These are phyloP conservation scores for Clonostachys sp. DNA, from an alignment of 2,329 filamentous ascomycete species.

Conservation along the genomic window DNA sequence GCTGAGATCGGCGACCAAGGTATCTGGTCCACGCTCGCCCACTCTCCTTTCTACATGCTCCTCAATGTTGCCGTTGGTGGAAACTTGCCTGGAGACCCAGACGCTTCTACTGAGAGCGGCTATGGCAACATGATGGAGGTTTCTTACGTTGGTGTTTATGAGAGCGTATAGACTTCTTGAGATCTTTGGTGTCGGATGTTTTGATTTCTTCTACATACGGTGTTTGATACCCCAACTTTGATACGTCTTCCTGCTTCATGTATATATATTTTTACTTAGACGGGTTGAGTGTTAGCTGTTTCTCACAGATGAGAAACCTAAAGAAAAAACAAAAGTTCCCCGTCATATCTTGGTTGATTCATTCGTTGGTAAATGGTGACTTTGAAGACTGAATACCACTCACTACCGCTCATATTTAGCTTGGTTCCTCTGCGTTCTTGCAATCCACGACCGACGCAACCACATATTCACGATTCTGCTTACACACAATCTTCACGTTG, in stretches of 20 bases:
- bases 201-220: not conserved
- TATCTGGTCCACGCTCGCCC: slow-evolving; percentile 37
- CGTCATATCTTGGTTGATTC: too few relatives aligned
- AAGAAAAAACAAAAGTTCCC: too few relatives aligned
- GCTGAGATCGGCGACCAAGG: slow-evolving; percentile 28
- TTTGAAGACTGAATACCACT: too few relatives aligned
- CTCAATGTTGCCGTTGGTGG: slow-evolving; percentile 45
- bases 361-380: too few relatives aligned
- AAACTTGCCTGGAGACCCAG: slow-evolving; percentile 28
- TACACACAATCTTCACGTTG: too few relatives aligned
- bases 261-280: not conserved
- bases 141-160: slow-evolving; percentile 31
- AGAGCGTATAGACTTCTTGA: slow-evolving; percentile 6
- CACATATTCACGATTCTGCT: too few relatives aligned
- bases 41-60: slow-evolving; percentile 37
- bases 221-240: not conserved
- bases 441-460: too few relatives aligned
- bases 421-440: too few relatives aligned
- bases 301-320: too few relatives aligned
- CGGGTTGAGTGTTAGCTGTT: too few relatives aligned
- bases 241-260: not conserved
- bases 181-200: not conserved
- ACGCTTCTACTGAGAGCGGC: slow-evolving; percentile 23
- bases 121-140: slow-evolving; percentile 35
- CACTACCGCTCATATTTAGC: too few relatives aligned